phyloP scores from a whole-genome alignment of 805 yeast species.

The Lipomyces sp. region DNA sequence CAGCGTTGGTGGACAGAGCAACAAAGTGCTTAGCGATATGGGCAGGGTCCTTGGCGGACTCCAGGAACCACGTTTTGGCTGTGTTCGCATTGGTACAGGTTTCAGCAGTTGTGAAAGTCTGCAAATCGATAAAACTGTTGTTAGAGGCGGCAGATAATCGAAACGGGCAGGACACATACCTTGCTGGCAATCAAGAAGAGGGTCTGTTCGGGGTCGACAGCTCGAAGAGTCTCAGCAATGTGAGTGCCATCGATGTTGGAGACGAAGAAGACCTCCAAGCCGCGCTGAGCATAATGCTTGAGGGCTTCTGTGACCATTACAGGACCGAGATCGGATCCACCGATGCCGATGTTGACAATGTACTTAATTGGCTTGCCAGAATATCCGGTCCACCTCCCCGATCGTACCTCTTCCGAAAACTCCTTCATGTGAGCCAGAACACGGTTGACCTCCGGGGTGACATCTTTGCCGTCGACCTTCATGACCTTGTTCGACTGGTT shows the following conservation, averaged over 20 bases:
- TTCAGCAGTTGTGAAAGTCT: conserved; percentile 99
- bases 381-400: conserved; percentile 96
- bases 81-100: conserved; percentile 94
- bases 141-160: background rate
- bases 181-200: conserved; percentile 55
- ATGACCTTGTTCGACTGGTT: conserved; percentile 83
- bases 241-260: conserved; percentile 99
- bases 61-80: conserved; percentile 93
- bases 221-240: conserved; percentile 85
- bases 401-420: conserved; percentile 85
- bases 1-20: conserved; percentile 92
- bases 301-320: conserved; percentile 99
- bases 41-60: conserved; percentile 63
- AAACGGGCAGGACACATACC: background rate
- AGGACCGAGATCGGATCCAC: conserved; percentile 98
- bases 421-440: conserved; percentile 97
- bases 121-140: background rate
- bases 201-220: conserved; percentile 85
- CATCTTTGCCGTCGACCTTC: conserved; percentile 88
- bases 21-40: conserved; percentile 97
- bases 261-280: conserved; percentile 82
- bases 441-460: conserved; percentile 86
- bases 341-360: conserved; percentile 97
- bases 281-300: conserved; percentile 74
- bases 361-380: conserved; percentile 93